phyloP scores from a whole-genome alignment of 805 yeast species.

The Yarrowia bubula region DNA sequence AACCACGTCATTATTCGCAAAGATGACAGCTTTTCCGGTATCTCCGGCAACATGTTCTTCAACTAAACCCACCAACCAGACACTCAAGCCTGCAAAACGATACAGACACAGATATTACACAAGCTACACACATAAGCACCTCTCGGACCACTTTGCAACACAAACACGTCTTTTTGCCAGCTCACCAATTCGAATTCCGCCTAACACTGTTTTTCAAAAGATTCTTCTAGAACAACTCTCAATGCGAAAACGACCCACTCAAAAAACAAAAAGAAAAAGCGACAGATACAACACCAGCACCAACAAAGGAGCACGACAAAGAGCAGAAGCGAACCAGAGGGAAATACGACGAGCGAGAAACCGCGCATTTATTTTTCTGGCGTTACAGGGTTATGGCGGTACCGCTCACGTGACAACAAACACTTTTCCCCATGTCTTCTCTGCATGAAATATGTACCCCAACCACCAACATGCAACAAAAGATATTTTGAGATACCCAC shows the following conservation, averaged over 20 bases:
- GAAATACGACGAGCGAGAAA: too few species aligned
- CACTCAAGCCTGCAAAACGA: not conserved
- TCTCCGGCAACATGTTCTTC: too few species aligned
- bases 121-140: too few species aligned
- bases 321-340: not conserved
- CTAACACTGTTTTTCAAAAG: not conserved
- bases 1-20: not conserved
- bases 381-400: too few species aligned
- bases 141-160: not conserved
- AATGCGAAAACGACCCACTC: not conserved
- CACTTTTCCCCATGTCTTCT: not conserved
- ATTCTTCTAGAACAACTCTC: not conserved
- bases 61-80: too few species aligned
- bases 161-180: not conserved
- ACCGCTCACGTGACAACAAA: too few species aligned
- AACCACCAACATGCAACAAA: too few species aligned
- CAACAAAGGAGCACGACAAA: not conserved
- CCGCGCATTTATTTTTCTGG: too few species aligned
- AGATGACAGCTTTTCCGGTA: not conserved
- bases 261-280: too few species aligned
- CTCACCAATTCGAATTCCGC: not conserved
- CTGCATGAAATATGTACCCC: not conserved
- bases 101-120: too few species aligned
- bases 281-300: not conserved
- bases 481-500: not conserved